These are phyloP conservation scores for Sclerotinia trifoliorum DNA, from an alignment of 2,329 filamentous ascomycete genomes.

Conservation along the genomic window DNA sequence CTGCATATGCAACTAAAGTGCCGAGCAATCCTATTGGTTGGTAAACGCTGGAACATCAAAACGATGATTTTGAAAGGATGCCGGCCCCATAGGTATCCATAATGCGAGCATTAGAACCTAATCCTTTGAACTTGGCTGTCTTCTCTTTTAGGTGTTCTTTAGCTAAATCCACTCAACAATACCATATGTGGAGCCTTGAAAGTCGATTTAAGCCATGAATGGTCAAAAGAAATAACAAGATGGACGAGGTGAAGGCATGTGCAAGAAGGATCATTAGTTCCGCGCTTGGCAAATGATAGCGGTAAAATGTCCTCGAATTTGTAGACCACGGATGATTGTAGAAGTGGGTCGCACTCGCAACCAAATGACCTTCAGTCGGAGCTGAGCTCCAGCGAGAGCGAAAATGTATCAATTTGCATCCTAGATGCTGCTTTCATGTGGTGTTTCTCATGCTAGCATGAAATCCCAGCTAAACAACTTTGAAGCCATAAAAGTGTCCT, in stretches of 20 bases:
- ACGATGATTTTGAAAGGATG: background rate
- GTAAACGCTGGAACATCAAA: background rate
- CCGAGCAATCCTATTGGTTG: background rate
- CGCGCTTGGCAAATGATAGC: background rate
- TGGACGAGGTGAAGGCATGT: background rate
- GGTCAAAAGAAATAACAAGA: background rate
- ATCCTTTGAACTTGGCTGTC: background rate
- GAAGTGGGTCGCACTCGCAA: background rate
- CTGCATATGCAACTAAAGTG: background rate
- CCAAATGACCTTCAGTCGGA: background rate
- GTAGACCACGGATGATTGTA: background rate
- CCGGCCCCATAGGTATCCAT: background rate
- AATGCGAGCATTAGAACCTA: background rate
- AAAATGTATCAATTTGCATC: background rate
- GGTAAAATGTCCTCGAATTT: background rate
- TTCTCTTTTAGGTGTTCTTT: background rate
- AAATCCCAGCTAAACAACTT: background rate
- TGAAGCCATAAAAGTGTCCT: background rate
- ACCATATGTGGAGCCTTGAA: too few relatives aligned
- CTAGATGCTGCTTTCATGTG: background rate
- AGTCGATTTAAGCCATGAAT: background rate
- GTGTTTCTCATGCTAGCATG: background rate
- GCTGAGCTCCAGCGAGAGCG: background rate
- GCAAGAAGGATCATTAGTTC: background rate
- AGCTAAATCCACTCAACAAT: too few relatives aligned